Evolutionary conservation across 345 rosid species (phyloP).

Genomic region (Acer saccharum): DNA sequence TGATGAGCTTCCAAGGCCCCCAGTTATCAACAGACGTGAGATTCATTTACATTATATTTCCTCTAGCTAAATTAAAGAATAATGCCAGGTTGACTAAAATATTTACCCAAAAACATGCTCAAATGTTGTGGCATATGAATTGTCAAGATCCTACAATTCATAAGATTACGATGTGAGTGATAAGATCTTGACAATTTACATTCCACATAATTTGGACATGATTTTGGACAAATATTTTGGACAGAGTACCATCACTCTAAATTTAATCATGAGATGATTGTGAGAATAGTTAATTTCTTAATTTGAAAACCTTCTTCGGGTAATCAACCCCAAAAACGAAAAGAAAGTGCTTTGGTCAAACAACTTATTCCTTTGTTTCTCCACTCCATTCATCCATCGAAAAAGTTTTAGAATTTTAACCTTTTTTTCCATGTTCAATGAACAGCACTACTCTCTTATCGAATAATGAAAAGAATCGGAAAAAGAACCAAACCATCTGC

Average conservation of each 20-base stretch:
- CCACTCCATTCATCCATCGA: not conserved
- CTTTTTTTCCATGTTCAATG: not conserved
- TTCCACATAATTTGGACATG: too few relatives aligned
- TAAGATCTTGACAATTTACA: too few relatives aligned
- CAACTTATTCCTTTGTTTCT: not conserved
- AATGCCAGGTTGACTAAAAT: too few relatives aligned
- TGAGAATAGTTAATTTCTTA: not conserved
- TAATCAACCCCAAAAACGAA: not conserved
- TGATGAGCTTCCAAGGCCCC: conserved; percentile 53
- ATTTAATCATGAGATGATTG: not conserved
- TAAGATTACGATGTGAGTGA: too few relatives aligned
- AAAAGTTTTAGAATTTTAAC: conserved; percentile 2
- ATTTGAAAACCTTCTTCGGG: not conserved
- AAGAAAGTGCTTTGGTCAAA: conserved; percentile 14
- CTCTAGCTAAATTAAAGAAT: not conserved
- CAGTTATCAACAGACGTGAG: conserved; percentile 53
- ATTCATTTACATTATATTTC: not conserved
- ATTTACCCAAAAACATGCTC: too few relatives aligned
- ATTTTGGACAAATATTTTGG: too few relatives aligned
- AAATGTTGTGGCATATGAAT: too few relatives aligned
- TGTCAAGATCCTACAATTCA: too few relatives aligned
- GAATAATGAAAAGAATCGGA: conserved; percentile 6
- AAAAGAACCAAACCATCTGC: conserved; percentile 17
- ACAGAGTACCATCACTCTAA: too few relatives aligned
- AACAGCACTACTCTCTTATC: not conserved